Evolutionary conservation across 2,329 filamentous ascomycete genomes (phyloP).

Genomic region (Aspergillus sp.): DNA sequence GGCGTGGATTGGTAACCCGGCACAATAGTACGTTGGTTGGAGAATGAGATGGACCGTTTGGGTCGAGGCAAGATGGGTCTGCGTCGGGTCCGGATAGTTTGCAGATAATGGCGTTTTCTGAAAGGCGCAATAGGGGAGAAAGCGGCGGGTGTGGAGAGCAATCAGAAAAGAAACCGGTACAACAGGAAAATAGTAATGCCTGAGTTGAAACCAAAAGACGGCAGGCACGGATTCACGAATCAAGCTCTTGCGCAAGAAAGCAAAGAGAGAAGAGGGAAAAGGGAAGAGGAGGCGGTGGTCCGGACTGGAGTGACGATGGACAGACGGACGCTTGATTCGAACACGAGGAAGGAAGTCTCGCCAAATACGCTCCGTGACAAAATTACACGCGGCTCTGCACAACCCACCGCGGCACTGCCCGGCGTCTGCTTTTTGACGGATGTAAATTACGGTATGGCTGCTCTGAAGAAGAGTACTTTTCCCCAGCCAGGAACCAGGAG

Average conservation of each 20-base stretch:
- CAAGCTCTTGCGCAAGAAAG: not conserved
- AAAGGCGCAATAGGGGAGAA: not conserved
- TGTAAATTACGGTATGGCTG: slow-evolving; percentile 2
- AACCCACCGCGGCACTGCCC: not conserved
- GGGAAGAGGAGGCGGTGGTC: not conserved
- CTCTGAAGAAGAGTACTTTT: not conserved
- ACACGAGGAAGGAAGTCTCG: slow-evolving; percentile 12
- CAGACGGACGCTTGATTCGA: not conserved
- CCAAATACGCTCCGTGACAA: slow-evolving; percentile 9
- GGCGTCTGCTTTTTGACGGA: not conserved
- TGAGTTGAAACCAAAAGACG: not conserved
- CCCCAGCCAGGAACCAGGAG: slow-evolving; percentile 3
- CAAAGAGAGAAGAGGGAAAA: slow-evolving; percentile 1
- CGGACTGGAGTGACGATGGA: not conserved
- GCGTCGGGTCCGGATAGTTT: slow-evolving; percentile 8
- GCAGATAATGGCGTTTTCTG: slow-evolving; percentile 3
- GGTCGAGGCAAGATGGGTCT: slow-evolving; percentile 2
- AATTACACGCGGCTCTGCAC: slow-evolving; percentile 18
- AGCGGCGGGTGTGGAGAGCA: not conserved
- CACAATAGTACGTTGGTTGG: slow-evolving; percentile 1
- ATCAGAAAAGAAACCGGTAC: slow-evolving; percentile 1
- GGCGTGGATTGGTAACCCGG: slow-evolving; percentile 15
- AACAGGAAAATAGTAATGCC: not conserved
- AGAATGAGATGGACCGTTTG: slow-evolving; percentile 7
- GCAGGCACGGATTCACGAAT: not conserved